Base-by-base conservation (phyloP, 495 filamentous ascomycete genomes). In the Jackrogersella multiformis region DNA sequence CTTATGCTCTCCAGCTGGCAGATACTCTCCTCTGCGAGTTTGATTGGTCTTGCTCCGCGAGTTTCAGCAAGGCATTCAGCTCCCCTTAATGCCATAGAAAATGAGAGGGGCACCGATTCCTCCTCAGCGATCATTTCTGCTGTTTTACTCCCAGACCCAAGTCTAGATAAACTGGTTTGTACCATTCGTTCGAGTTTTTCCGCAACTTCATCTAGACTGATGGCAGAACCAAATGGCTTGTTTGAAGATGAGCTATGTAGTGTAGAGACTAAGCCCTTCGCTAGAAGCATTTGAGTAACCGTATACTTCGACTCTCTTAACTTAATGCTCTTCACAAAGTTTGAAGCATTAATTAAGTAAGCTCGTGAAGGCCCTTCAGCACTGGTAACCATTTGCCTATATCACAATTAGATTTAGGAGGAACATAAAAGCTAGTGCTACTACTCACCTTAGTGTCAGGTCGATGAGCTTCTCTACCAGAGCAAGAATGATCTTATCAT, bases 1-100 rank as follows among this genome's bases (percentile, higher is more conserved):
- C 77, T 70, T 35, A 49, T 60, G n/a, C 59, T 52, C 44, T 77
- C 68, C 21, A 81, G 28, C 28, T 75, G 65, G 2, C 53, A 26
- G 5, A 69, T 62, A 10, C 49, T 57, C 39, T 66, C 24, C 10
- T 63, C 59, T 15, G 70, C 32, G 9, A 75, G 54, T 16, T 62
- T 23, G 21, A 71, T 55, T 9, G 20, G 34, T 28, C 18, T 60
- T 26, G 41, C 48, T 54, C 35, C 35, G 2, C 42, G 20, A 16
- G 16, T 28, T 55, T 59, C 57, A 21, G 57, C 18, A 44, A 64
- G 10, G 35, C 53, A 63, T 36, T 26, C 26, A 9, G 70, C 73
- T 35, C 56, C 73, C 21, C 64, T 62, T n/a, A 74, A 51, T 13
- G 56, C 39, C 13, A 61, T 8, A 2, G 64, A 69, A 32, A 74